These are phyloP conservation scores for Populus tremula DNA, from an alignment of 345 rosid genomes.

Conservation along the genomic window DNA sequence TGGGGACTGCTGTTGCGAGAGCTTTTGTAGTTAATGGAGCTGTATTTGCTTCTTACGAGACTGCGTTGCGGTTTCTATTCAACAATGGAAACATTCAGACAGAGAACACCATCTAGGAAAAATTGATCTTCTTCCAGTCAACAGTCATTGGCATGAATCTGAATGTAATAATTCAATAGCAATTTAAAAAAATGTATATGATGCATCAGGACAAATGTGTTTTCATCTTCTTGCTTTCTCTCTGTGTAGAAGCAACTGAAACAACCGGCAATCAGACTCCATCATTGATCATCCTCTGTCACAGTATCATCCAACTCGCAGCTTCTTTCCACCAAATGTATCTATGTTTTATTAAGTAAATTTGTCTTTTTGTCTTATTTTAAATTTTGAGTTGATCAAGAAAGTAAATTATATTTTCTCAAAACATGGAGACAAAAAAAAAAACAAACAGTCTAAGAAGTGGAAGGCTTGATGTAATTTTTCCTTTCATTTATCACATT, in stretches of 20 bases:
- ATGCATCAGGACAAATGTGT: neutral
- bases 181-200: neutral
- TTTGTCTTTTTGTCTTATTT: too few relatives aligned
- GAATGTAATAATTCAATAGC: neutral
- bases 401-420: too few relatives aligned
- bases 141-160: neutral
- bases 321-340: too few relatives aligned
- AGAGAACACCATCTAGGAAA: slow-evolving; percentile 33
- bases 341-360: too few relatives aligned
- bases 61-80: slow-evolving; percentile 76
- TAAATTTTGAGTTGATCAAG: too few relatives aligned
- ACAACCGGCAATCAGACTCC: neutral
- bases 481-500: too few relatives aligned
- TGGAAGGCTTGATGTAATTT: too few relatives aligned
- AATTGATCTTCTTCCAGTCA: neutral
- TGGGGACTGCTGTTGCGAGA: slow-evolving; percentile 93
- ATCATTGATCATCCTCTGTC: slow-evolving; percentile 13
- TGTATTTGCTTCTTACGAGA: slow-evolving; percentile 78
- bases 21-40: slow-evolving; percentile 96
- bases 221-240: neutral
- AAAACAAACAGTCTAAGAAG: too few relatives aligned
- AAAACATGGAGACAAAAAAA: too few relatives aligned
- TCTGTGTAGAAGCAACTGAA: neutral
- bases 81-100: slow-evolving; percentile 43
- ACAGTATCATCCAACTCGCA: slow-evolving; percentile 1